Evolutionary conservation across 2,329 filamentous ascomycete species (phyloP).

Genomic region (Aspergillus awamori): DNA sequence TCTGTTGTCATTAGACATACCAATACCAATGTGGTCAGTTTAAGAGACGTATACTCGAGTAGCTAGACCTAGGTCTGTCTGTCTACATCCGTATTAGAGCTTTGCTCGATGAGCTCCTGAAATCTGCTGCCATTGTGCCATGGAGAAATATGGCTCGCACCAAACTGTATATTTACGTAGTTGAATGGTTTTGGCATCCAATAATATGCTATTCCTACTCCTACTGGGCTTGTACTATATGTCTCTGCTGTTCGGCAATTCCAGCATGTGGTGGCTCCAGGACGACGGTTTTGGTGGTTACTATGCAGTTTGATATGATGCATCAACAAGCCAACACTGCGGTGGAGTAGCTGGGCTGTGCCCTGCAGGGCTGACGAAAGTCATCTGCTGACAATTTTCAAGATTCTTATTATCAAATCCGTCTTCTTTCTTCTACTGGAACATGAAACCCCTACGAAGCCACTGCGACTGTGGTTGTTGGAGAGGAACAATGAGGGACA

Average conservation of each 20-base stretch:
- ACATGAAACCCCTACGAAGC: background rate
- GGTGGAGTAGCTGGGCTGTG: background rate
- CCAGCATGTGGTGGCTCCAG: no score
- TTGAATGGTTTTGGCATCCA: background rate
- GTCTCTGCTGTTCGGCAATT: no score
- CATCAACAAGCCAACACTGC: background rate
- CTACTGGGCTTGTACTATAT: no score
- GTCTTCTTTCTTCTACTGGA: background rate
- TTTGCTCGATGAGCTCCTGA: background rate
- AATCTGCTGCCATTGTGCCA: background rate
- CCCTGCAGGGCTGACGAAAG: background rate
- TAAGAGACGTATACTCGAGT: background rate
- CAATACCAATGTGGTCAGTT: constrained; percentile 38
- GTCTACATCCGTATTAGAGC: background rate
- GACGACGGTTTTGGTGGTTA: no score
- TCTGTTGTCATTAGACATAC: constrained; percentile 41
- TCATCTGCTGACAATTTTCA: background rate
- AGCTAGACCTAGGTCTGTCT: background rate
- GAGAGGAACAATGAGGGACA: background rate
- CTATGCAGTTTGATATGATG: background rate
- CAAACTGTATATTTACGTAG: background rate
- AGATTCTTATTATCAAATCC: background rate
- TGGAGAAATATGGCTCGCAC: background rate
- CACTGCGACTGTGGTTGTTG: background rate
- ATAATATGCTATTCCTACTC: no score